Evolutionary conservation across 176 grass and related monocot species (phyloP), one percentile per base, ranked within the genome.

Genomic region (Cymbopogon citratus): DNA sequence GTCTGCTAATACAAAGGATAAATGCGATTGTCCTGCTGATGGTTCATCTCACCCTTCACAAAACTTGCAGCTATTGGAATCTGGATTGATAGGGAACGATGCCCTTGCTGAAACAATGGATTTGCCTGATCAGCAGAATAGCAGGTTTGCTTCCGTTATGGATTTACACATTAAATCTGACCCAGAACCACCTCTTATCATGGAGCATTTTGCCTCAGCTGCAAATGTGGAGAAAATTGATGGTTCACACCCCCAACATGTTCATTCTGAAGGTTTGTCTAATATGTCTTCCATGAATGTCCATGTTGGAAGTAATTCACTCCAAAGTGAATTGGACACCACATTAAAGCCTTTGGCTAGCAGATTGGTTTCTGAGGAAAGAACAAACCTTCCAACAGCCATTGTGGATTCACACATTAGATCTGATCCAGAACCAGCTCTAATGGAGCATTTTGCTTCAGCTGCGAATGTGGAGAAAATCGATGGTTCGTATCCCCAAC

Each of bases 291-390:
- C 57, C 74, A 39, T 16, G 36, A 68, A 83, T 65, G 84, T 38
- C 24, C 19, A 39, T 57, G 44, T 19, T 59, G 80, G 80, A 68
- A 77, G 40, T 64, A 63, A 51, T 74, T 66, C 66, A 29, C 31
- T 62, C 59, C 61, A 83, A 66, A 40, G 72, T 74, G 84, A 89
- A 43, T 66, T 76, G 14, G 65, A 26, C 51, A 66, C 40, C 36
- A 82, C 24, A 43, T 62, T 84, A 73, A 86, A 71, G 63, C 87
- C 72, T 56, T 77, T 84, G 48, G 35, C 83, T 74, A 83, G 33
- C 67, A 76, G 46, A 66, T 63, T 83, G 73, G 66, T 87, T 83
- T 89, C 76, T 9, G 83, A 89, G 74, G 89, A 91, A 85, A 89
- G 69, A 74, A 81, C 63, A 87, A 91, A 80, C 45, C 24, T 78